These are phyloP conservation scores for Colletotrichum falcatum DNA, from an alignment of 2,329 filamentous ascomycete genomes.

Conservation along the genomic window DNA sequence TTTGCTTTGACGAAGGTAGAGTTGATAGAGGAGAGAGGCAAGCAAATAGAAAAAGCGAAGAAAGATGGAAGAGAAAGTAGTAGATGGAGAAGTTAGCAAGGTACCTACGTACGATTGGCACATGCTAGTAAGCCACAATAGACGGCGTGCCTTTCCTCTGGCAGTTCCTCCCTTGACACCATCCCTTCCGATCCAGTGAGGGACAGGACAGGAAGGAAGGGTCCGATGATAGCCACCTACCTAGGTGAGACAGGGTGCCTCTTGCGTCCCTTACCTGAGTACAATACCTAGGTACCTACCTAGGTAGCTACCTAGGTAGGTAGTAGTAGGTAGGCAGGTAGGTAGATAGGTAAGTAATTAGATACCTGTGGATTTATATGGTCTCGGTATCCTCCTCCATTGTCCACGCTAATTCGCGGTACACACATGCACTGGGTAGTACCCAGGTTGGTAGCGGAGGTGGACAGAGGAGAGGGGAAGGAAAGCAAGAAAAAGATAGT, in stretches of 20 bases:
- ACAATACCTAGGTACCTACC: no score
- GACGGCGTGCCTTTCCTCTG: not conserved
- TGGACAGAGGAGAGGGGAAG: not conserved
- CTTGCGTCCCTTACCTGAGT: not conserved
- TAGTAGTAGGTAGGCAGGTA: not conserved
- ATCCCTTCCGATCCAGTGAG: not conserved
- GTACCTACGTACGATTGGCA: constrained; percentile 5
- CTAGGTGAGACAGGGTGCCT: not conserved
- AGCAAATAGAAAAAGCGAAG: not conserved
- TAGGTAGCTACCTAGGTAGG: no score
- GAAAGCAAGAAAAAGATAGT: constrained; percentile 1
- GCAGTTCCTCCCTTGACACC: constrained; percentile 5
- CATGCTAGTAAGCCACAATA: not conserved
- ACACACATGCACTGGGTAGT: no score
- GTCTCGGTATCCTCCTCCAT: no score
- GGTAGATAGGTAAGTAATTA: no score
- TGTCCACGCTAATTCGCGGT: no score
- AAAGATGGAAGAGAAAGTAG: not conserved
- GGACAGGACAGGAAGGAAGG: constrained; percentile 1
- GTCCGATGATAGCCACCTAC: constrained; percentile 4
- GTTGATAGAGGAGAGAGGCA: not conserved
- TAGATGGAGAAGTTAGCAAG: not conserved
- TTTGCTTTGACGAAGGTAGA: not conserved
- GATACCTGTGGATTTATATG: no score
- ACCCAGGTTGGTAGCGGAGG: not conserved